These are phyloP conservation scores for Thelephora ganbajun DNA, from an alignment of 768 basidiomycete species.

Conservation along the genomic window DNA sequence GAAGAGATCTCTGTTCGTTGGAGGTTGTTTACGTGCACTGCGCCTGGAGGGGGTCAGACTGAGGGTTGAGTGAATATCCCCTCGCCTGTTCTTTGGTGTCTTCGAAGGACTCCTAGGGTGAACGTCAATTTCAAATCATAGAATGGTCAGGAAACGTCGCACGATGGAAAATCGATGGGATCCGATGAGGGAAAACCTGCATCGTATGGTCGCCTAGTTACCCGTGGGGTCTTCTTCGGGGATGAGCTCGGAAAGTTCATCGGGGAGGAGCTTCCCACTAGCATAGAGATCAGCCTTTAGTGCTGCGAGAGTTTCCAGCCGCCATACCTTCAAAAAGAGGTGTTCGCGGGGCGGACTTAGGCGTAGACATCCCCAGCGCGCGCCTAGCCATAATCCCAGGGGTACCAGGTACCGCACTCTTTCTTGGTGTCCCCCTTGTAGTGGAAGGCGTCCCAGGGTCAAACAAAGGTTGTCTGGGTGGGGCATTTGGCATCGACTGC, in stretches of 20 bases:
- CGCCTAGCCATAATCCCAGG: conserved; percentile 15
- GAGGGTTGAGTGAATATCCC: conserved; percentile 83
- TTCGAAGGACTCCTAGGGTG: conserved; percentile 37
- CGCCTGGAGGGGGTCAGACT: conserved; percentile 37
- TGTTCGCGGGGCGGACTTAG: conserved; percentile 9
- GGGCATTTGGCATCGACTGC: conserved; percentile 15
- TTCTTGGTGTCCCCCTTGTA: conserved; percentile 13
- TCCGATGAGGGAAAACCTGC: conserved; percentile 30
- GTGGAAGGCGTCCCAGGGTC: conserved; percentile 17
- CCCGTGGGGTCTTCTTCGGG: conserved; percentile 25
- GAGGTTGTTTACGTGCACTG: conserved; percentile 8
- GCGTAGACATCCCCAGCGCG: conserved; percentile 16
- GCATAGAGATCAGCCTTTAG: neutral
- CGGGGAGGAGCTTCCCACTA: conserved; percentile 48
- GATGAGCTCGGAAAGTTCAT: conserved; percentile 53
- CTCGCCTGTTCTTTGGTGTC: conserved; percentile 60
- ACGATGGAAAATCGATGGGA: conserved; percentile 62
- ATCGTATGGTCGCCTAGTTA: conserved; percentile 5
- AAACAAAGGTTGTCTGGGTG: conserved; percentile 17
- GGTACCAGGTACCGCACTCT: conserved; percentile 7
- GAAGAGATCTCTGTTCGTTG: conserved; percentile 9
- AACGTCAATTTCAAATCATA: neutral
- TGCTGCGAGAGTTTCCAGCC: neutral
- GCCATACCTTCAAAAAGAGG: conserved; percentile 15
- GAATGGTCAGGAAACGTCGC: conserved; percentile 11